phyloP scores from a whole-genome alignment of 441 rosid genomes.

The Dalechampia spathulata region DNA sequence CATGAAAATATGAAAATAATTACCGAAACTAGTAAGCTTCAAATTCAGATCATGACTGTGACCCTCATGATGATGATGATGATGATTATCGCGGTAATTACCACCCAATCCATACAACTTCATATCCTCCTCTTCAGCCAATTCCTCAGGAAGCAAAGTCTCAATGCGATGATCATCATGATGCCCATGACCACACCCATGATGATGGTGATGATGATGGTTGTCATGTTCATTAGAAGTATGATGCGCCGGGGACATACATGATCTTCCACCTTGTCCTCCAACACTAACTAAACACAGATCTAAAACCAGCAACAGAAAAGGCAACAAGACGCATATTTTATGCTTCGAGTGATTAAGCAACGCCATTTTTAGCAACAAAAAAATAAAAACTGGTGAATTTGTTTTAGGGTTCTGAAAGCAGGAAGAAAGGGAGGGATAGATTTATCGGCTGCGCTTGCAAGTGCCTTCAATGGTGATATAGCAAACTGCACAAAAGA shows the following conservation, averaged over 20 bases:
- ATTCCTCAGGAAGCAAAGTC: constrained; percentile 62
- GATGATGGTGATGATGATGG: constrained; percentile 24
- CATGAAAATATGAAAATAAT: background rate
- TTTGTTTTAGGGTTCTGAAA: background rate
- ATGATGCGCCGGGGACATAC: constrained; percentile 37
- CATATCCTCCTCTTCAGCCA: constrained; percentile 90
- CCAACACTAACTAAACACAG: constrained; percentile 24
- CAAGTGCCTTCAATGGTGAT: constrained; percentile 80
- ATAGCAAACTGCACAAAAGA: constrained; percentile 51
- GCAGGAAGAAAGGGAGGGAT: constrained; percentile 16
- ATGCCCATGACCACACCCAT: too few species aligned
- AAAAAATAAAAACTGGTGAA: background rate
- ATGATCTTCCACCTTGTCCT: constrained; percentile 22
- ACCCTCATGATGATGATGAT: constrained; percentile 24
- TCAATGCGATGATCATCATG: constrained; percentile 22
- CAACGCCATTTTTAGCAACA: background rate
- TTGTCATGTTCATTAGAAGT: constrained; percentile 29
- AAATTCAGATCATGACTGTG: constrained; percentile 25
- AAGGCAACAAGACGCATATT: background rate
- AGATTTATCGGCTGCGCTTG: constrained; percentile 18
- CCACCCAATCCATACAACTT: constrained; percentile 23
- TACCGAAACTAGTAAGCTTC: constrained; percentile 60
- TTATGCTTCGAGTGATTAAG: background rate
- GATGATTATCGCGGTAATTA: constrained; percentile 21
- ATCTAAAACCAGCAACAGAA: constrained; percentile 27